Evolutionary conservation across 2,329 filamentous ascomycete species (phyloP).

Genomic region (Cladosporium cucumerinum): DNA sequence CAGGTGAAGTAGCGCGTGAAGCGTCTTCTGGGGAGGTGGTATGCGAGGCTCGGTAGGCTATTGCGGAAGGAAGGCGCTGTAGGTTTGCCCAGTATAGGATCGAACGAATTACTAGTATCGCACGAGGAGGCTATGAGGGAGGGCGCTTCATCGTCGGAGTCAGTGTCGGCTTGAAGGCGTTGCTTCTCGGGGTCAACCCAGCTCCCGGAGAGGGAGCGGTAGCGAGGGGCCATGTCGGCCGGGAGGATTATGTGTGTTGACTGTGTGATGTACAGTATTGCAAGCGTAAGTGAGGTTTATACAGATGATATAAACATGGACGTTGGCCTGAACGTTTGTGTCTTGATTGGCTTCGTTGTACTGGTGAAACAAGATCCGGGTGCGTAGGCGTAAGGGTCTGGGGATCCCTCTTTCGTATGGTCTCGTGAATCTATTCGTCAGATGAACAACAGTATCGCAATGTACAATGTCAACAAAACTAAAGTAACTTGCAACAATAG

Average conservation of each 20-base stretch:
- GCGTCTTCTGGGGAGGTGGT: slow-evolving; percentile 49
- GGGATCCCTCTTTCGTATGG: background rate
- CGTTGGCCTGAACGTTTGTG: background rate
- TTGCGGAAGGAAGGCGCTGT: slow-evolving; percentile 22
- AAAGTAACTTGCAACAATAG: background rate
- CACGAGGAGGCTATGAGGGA: slow-evolving; percentile 31
- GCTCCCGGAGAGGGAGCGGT: slow-evolving; percentile 33
- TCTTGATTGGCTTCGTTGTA: background rate
- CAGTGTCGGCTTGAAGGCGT: slow-evolving; percentile 35
- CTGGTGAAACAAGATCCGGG: background rate
- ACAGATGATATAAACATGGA: background rate
- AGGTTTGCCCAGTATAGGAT: slow-evolving; percentile 32
- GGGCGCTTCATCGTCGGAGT: slow-evolving; percentile 32
- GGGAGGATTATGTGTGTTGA: background rate
- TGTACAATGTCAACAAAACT: background rate
- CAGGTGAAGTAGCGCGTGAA: slow-evolving; percentile 77
- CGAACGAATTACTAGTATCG: slow-evolving; percentile 23
- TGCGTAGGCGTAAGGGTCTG: background rate
- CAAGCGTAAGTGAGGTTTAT: background rate
- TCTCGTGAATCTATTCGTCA: background rate
- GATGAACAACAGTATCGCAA: background rate
- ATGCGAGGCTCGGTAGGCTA: slow-evolving; percentile 29
- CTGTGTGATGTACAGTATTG: background rate
- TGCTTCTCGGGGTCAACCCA: slow-evolving; percentile 40
- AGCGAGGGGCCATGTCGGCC: slow-evolving; percentile 21